A percentile compares a stretch with the other conserved stretches of the same genome.
phyloP scores from a whole-genome alignment of 768 basidiomycete genomes.

The Phaeotremella skinneri region DNA sequence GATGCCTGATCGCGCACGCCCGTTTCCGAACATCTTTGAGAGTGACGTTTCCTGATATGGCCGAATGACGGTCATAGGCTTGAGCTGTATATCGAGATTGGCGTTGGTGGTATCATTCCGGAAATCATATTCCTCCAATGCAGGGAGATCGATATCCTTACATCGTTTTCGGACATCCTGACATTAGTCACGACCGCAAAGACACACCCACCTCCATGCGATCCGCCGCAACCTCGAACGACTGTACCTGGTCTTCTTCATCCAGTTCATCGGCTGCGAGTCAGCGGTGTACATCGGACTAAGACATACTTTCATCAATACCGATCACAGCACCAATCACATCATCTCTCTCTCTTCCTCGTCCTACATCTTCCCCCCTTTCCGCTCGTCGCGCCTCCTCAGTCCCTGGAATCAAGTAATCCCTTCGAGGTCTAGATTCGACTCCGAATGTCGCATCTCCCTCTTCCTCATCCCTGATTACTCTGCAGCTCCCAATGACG shows the following conservation, averaged over 20 bases:
- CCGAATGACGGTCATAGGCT: slow-evolving; percentile 93
- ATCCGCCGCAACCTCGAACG: slow-evolving; percentile 90
- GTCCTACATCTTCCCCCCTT: slow-evolving; percentile 34
- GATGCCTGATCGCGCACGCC: slow-evolving; percentile 95
- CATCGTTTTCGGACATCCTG: slow-evolving; percentile 95
- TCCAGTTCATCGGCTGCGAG: slow-evolving; percentile 80
- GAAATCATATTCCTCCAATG: slow-evolving; percentile 99
- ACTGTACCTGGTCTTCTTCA: slow-evolving; percentile 94
- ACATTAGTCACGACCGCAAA: neutral
- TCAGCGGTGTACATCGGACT: neutral
- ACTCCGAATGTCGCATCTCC: slow-evolving; percentile 60
- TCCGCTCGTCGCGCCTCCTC: slow-evolving; percentile 57
- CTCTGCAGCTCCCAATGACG: slow-evolving; percentile 55
- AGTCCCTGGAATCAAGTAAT: slow-evolving; percentile 81
- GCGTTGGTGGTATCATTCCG: slow-evolving; percentile 93
- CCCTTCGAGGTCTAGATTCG: slow-evolving; percentile 72
- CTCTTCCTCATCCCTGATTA: slow-evolving; percentile 56
- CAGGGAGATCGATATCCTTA: slow-evolving; percentile 93
- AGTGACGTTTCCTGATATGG: slow-evolving; percentile 98
- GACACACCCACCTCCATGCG: slow-evolving; percentile 75
- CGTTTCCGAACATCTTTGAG: slow-evolving; percentile 99
- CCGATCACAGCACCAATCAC: slow-evolving; percentile 95
- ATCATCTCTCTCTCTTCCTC: slow-evolving; percentile 58
- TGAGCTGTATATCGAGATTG: slow-evolving; percentile 96
- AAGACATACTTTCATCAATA: slow-evolving; percentile 71